A percentile compares a stretch with the other conserved stretches of the same genome.
Conservation (phyloP, 2,329 filamentous ascomycete species). For the Arthroderma sp. region DNA sequence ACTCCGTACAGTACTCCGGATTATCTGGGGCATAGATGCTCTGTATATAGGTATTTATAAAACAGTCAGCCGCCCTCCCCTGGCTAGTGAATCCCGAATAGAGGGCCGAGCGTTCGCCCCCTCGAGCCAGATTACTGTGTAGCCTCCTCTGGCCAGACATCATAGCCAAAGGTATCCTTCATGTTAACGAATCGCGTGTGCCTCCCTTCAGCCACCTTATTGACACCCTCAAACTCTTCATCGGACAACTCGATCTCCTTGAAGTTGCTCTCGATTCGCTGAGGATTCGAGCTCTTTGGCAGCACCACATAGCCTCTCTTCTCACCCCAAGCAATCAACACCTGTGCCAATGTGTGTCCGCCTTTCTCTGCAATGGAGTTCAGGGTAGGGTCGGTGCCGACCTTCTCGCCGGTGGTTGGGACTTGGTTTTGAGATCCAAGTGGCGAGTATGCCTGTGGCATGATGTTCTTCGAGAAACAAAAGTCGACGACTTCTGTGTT, state of each 20-base stretch:
- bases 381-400: constrained; percentile 47
- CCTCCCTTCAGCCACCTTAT: constrained; percentile 52
- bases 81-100: too few species aligned
- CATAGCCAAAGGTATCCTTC: constrained; percentile 67
- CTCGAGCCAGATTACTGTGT: background rate
- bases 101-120: too few species aligned
- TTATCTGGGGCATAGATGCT: too few species aligned
- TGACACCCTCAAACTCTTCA: constrained; percentile 48
- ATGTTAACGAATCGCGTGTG: constrained; percentile 67
- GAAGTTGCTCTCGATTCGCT: constrained; percentile 57
- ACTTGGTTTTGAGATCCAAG: constrained; percentile 57
- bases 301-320: constrained; percentile 55
- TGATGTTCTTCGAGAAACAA: constrained; percentile 40
- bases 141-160: constrained; percentile 53
- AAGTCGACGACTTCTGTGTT: constrained; percentile 39
- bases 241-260: constrained; percentile 48
- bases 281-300: constrained; percentile 57
- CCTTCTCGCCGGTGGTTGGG: constrained; percentile 55
- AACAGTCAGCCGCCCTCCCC: too few species aligned
- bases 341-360: constrained; percentile 48
- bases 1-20: too few species aligned
- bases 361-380: constrained; percentile 48
- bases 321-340: constrained; percentile 54
- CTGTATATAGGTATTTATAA: too few species aligned
- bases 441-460: constrained; percentile 44